Evolutionary conservation across 257 asterid species (phyloP).

Genomic region (Fraxinus cuspidata): DNA sequence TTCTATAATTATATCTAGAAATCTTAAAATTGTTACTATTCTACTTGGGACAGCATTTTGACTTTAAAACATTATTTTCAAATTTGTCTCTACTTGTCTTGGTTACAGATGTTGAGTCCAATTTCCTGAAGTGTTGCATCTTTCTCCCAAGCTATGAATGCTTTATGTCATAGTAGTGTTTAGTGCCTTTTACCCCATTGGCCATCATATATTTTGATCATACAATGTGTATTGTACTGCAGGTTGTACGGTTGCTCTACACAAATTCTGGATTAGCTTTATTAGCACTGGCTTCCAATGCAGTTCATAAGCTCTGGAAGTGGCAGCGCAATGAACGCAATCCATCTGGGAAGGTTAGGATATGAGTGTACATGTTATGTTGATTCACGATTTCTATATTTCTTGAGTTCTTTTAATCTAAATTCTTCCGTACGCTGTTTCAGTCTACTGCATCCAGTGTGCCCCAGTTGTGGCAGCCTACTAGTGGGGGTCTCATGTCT

Average conservation of each 20-base stretch:
- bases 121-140: background rate
- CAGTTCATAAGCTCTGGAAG: conserved; percentile 95
- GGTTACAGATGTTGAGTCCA: conserved; percentile 9
- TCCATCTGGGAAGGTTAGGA: conserved; percentile 79
- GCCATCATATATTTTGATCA: conserved; percentile 3
- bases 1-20: conserved; percentile 1
- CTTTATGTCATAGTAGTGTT: conserved; percentile 5
- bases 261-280: conserved; percentile 85
- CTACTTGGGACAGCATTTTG: conserved; percentile 9
- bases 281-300: conserved; percentile 84
- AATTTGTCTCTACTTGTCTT: conserved; percentile 12
- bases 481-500: conserved; percentile 81
- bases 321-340: conserved; percentile 96
- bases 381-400: conserved; percentile 1
- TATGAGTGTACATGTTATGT: conserved; percentile 5
- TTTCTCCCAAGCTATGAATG: background rate
- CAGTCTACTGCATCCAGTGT: conserved; percentile 81
- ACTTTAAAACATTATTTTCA: background rate
- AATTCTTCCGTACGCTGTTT: conserved; percentile 24
- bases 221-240: conserved; percentile 22
- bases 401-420: conserved; percentile 20
- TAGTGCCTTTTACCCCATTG: background rate
- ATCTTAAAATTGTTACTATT: background rate
- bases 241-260: conserved; percentile 83
- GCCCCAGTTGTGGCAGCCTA: conserved; percentile 95